Percentiles rank a stretch among this genome's conserved stretches.
Evolutionary conservation across 2,329 filamentous ascomycete species (phyloP).

Genomic region (Coleophoma cylindrospora): DNA sequence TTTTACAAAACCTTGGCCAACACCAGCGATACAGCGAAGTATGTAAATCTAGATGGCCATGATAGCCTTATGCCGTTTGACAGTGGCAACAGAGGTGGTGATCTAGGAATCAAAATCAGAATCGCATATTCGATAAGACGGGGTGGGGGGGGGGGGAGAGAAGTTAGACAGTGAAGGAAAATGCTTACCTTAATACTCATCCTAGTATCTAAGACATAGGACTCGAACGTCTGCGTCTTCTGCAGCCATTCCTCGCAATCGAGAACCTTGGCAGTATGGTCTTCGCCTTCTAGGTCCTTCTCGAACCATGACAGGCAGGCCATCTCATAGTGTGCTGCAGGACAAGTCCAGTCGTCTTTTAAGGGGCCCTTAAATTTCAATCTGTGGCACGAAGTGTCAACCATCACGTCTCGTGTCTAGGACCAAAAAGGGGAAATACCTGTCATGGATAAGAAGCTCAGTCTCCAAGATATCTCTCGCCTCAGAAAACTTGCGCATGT

Average conservation of each 20-base stretch:
- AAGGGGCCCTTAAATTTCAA: conserved; percentile 50
- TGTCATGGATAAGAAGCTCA: conserved; percentile 60
- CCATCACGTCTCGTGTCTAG: neutral
- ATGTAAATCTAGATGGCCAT: neutral
- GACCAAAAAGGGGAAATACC: conserved; percentile 35
- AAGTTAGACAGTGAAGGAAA: neutral
- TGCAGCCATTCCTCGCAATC: conserved; percentile 62
- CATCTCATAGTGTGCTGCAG: conserved; percentile 81
- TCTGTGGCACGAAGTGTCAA: conserved; percentile 27
- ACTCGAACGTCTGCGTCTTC: conserved; percentile 62
- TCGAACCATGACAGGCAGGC: conserved; percentile 78
- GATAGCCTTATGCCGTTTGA: neutral
- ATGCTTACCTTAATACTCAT: conserved; percentile 55
- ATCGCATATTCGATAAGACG: neutral
- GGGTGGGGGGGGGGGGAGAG: neutral
- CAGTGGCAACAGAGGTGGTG: neutral
- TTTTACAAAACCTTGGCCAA: neutral
- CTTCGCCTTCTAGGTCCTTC: conserved; percentile 25
- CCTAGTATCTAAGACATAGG: conserved; percentile 67
- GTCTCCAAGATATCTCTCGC: conserved; percentile 59
- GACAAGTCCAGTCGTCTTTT: conserved; percentile 66
- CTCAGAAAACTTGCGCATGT: conserved; percentile 55
- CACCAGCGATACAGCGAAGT: neutral
- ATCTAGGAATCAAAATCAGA: neutral
- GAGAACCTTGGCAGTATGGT: conserved; percentile 40